Evolutionary conservation across 2,329 filamentous ascomycete genomes (phyloP).

Genomic region (Lecanoromycetidae sp.): DNA sequence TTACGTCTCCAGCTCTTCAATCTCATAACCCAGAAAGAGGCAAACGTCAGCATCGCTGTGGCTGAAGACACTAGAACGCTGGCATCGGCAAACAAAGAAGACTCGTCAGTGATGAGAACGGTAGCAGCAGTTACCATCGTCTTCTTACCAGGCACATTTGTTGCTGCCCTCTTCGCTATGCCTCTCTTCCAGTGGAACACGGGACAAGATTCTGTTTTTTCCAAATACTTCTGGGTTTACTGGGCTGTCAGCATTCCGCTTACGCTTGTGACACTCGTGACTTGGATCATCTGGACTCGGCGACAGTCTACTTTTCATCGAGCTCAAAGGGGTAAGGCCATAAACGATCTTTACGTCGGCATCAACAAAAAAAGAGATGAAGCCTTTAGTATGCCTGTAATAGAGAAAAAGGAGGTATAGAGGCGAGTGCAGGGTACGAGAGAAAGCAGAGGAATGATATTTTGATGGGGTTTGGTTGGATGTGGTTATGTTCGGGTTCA

Average conservation of each 20-base stretch:
- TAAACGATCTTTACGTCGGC: background rate
- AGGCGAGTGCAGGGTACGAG: too few relatives aligned
- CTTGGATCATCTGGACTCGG: background rate
- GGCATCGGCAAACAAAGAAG: conserved; percentile 13
- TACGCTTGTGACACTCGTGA: background rate
- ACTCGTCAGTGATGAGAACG: conserved; percentile 29
- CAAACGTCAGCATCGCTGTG: background rate
- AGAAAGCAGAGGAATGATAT: too few relatives aligned
- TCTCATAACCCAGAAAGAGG: conserved; percentile 2
- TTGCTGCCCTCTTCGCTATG: conserved; percentile 21
- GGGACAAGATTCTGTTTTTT: background rate
- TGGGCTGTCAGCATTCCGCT: background rate
- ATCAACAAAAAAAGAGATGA: background rate
- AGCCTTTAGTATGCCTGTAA: too few relatives aligned
- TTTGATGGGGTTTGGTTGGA: too few relatives aligned
- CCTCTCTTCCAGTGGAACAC: background rate
- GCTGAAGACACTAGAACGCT: background rate
- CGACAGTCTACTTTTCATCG: background rate
- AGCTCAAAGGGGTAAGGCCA: background rate
- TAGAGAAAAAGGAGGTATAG: background rate
- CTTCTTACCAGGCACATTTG: conserved; percentile 32
- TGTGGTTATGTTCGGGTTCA: too few relatives aligned
- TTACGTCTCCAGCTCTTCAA: background rate
- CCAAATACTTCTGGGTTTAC: background rate
- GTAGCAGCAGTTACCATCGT: conserved; percentile 31